Base-by-base conservation (phyloP, 2,329 filamentous ascomycete genomes). In the Colletotrichum cereale region DNA sequence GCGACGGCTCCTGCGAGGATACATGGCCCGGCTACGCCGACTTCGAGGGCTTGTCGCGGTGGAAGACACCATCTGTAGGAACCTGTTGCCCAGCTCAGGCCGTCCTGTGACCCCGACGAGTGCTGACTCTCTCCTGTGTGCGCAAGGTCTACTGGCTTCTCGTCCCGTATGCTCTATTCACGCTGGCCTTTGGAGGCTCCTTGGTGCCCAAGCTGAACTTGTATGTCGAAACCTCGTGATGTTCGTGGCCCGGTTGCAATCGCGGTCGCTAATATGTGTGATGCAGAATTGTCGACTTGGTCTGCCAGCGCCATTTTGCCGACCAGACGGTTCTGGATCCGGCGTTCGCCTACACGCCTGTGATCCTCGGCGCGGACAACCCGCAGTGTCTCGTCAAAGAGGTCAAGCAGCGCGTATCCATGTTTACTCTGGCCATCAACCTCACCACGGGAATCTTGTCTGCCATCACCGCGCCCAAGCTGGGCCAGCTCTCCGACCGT, bases 121-220 rank as follows among this genome's bases (percentile, higher is more conserved):
- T 34, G 69, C 67, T 62, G 62, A 69, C 67, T 60, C 66, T 34
- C 21, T 29, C 53, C 14, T 26, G 50, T 47, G 55, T 61, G 38
- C 18, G 18, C 42, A 72, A 93, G 93, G 89, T 97, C 63, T 93
- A 87, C 81, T 98, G 95, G 93, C 86, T 98, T 5, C 81, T 98
- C 10, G 89, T 88, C 0, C 93, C 95, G 0, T 96, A 95, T 81
- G 86, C 93, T 67, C 82, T 97, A 55, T 96, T 94, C 78, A 94
- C 94, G 0, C 84, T 97, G 65, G 95, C 95, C 0, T 96, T 96
- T 80, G 96, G 96, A 40, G 94, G 94, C 67, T 89, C 93, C 8
- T 85, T 96, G 10, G 93, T 98, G 11, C 95, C 96, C 12, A 96
- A 93, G 80, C 86, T 97, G 73, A 97, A 97, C 78, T 83, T 98